Conservation (phyloP, 495 filamentous ascomycete genomes). For the Talaromyces stipitatus region DNA sequence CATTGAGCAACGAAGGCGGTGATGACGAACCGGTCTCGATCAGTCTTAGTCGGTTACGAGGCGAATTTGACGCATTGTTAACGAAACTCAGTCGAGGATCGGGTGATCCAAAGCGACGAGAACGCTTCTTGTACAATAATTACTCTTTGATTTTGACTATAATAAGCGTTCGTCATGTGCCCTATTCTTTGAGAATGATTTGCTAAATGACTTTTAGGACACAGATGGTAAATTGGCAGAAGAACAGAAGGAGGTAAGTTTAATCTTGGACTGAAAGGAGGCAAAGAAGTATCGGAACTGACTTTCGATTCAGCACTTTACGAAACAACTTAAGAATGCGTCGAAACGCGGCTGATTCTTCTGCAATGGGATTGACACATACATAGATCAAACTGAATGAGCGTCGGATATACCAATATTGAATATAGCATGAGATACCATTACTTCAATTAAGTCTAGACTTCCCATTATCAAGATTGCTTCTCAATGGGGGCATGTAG, state of each 20-base stretch:
- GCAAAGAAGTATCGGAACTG: background rate
- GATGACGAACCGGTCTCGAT: conserved; percentile 88
- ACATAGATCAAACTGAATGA: background rate
- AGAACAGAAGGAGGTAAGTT: conserved; percentile 55
- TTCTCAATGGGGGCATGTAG: too few species aligned
- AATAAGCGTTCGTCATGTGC: conserved; percentile 45
- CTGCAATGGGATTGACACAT: background rate
- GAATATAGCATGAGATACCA: background rate
- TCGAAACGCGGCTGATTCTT: conserved; percentile 22
- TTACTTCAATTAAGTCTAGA: background rate
- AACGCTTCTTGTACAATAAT: conserved; percentile 89
- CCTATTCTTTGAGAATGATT: background rate
- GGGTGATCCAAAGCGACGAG: conserved; percentile 68
- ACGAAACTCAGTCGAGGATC: conserved; percentile 59
- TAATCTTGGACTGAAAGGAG: background rate
- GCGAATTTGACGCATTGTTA: conserved; percentile 72
- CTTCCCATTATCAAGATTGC: too few species aligned
- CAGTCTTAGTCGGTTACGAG: conserved; percentile 65
- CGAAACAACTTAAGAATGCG: conserved; percentile 37
- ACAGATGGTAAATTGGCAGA: conserved; percentile 68
- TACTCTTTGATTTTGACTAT: conserved; percentile 89
- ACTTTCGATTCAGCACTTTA: conserved; percentile 27
- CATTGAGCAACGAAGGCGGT: conserved; percentile 74
- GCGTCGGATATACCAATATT: background rate
- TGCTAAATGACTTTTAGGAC: conserved; percentile 41